phyloP scores from a whole-genome alignment of 345 rosid genomes.

The Leavenworthia alabamica region DNA sequence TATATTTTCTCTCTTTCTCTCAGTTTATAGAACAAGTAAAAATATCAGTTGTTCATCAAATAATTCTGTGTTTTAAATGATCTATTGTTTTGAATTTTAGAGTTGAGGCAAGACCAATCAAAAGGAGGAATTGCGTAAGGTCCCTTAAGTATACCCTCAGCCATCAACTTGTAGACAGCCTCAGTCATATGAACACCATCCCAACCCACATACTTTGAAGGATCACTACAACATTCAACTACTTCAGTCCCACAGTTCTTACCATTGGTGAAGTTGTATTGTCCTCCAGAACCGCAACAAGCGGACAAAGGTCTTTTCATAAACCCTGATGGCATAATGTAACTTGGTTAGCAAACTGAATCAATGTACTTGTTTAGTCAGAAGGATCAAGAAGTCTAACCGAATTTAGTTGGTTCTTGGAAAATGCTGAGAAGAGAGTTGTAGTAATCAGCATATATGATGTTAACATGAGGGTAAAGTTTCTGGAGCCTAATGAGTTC shows the following conservation, averaged over 20 bases:
- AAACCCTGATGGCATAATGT: slow-evolving; percentile 25
- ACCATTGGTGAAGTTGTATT: slow-evolving; percentile 26
- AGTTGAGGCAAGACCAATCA: slow-evolving; percentile 22
- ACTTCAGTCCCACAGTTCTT: slow-evolving; percentile 11
- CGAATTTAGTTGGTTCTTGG: slow-evolving; percentile 31
- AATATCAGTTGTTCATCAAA: not conserved
- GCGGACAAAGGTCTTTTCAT: slow-evolving; percentile 7
- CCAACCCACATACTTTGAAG: slow-evolving; percentile 37
- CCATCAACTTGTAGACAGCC: slow-evolving; percentile 18
- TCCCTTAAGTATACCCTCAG: slow-evolving; percentile 22
- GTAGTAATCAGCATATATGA: slow-evolving; percentile 43
- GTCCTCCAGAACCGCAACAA: slow-evolving; percentile 40
- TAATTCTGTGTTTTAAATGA: not conserved
- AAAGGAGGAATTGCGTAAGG: slow-evolving; percentile 18
- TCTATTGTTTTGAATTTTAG: not conserved
- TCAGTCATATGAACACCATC: slow-evolving; percentile 39
- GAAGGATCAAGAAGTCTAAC: slow-evolving; percentile 15
- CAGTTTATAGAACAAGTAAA: not conserved
- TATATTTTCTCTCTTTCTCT: not conserved
- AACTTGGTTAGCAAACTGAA: not conserved
- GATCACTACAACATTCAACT: slow-evolving; percentile 26
- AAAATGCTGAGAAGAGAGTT: slow-evolving; percentile 7
- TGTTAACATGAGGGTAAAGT: slow-evolving; percentile 34
- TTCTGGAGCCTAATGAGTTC: slow-evolving; percentile 17
- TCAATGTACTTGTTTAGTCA: not conserved